A percentile compares a stretch with the other conserved stretches of the same genome.
These are phyloP conservation scores for Gossypium australe DNA, from an alignment of 345 rosid genomes.

Conservation along the genomic window DNA sequence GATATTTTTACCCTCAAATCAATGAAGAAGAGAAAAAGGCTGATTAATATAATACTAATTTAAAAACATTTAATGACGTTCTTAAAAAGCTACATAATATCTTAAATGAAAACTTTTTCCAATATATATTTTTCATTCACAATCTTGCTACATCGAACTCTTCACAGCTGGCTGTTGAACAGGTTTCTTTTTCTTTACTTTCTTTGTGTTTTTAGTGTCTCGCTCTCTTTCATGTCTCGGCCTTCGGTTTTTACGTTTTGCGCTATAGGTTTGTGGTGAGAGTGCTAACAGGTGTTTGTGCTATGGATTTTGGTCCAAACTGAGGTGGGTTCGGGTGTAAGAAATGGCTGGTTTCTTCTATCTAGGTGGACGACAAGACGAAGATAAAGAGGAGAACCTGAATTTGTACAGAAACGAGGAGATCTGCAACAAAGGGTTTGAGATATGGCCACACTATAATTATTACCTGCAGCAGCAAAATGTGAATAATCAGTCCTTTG, in stretches of 20 bases:
- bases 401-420: conserved; percentile 56
- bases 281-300: conserved; percentile 29
- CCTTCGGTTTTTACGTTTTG: not conserved
- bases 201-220: not conserved
- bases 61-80: too few relatives aligned
- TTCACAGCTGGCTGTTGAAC: too few relatives aligned
- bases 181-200: not conserved
- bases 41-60: too few relatives aligned
- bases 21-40: too few relatives aligned
- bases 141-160: too few relatives aligned
- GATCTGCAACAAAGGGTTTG: conserved; percentile 70
- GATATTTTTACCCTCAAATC: too few relatives aligned
- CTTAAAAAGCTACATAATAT: too few relatives aligned
- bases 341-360: conserved; percentile 85
- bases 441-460: conserved; percentile 68
- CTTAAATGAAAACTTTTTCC: too few relatives aligned
- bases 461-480: conserved; percentile 44
- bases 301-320: conserved; percentile 47
- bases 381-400: conserved; percentile 36
- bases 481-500: conserved; percentile 49
- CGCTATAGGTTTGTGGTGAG: not conserved
- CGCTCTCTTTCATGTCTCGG: not conserved
- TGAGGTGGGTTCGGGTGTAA: conserved; percentile 27
- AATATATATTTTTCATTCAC: too few relatives aligned
- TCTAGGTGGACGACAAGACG: conserved; percentile 55